Base-by-base conservation (phyloP, 306 rosid genomes). In the Ammopiptanthus mongolicus region DNA sequence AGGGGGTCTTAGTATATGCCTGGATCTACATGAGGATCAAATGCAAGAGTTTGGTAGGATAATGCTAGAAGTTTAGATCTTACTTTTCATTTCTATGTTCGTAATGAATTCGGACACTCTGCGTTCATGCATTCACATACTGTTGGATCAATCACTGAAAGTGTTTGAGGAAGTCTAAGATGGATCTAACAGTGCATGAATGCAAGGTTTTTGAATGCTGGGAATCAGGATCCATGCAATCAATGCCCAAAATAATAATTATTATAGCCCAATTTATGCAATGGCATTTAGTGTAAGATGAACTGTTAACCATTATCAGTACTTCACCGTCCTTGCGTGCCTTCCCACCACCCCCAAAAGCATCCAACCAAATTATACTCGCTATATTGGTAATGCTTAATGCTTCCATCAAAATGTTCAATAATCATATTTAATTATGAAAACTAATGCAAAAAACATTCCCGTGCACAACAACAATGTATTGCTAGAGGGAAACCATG, bases 1-100 rank as follows among this genome's bases (percentile, higher is more conserved):
- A 46, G 88, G 84, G 41, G 80, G 86, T 8, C 70, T 85, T 66
- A 79, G 7, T 64, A n/a, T 82, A 23, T 82, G 84, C 47, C 13
- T 79, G 36, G 79, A 74, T 53, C 67, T 85, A 5, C 83, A 71
- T 29, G n/a, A 61, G 22, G 83, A 85, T 60, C 84, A 82, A 25
- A 79, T 82, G 86, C 63, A 65, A 2, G 78, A 76, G 37, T 85
- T 85, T 64, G 47, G 72, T 70, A 76, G 78, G 72, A 65, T 85
- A 14, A 76, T 85, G 86, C 44, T 79, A 6, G 67, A 85, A 29
- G 60, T 1, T 29, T 85, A 53, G 39, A 58, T 9, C 10, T 48
- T 47, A n/a, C 13, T 58, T 58, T 7, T 18, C 22, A 59, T 6
- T 59, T 59, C 12, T 31, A n/a, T 25, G 25, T 52, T 19, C 29